These are phyloP conservation scores for Solanum hybrid DNA, from an alignment of 305 asterid species.

Conservation along the genomic window DNA sequence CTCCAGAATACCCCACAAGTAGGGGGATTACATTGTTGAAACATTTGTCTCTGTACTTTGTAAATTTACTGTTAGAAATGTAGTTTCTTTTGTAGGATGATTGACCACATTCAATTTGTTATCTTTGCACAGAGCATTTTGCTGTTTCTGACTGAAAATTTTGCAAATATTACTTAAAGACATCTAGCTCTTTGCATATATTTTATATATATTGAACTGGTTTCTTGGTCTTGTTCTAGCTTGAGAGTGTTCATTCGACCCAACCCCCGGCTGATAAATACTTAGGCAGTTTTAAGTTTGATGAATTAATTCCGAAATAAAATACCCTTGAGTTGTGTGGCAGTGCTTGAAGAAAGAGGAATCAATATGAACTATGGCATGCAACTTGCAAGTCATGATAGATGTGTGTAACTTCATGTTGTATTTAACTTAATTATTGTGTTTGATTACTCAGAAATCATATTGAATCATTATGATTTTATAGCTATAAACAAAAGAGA, in stretches of 20 bases:
- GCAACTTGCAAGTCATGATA: background rate
- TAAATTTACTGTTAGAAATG: background rate
- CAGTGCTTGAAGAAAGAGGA: background rate
- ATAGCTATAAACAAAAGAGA: background rate
- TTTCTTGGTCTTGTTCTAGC: background rate
- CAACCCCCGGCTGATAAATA: background rate
- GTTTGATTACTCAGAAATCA: background rate
- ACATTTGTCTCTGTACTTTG: background rate
- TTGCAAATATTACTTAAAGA: background rate
- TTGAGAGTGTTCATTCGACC: background rate
- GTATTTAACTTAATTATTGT: background rate
- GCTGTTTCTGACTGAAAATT: conserved; percentile 4
- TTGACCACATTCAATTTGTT: conserved; percentile 3
- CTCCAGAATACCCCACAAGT: background rate
- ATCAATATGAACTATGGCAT: background rate
- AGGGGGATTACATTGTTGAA: background rate
- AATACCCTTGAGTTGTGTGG: background rate
- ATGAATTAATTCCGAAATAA: background rate
- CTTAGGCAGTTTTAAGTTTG: background rate
- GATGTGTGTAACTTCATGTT: background rate
- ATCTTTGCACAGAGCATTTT: background rate
- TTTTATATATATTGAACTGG: background rate
- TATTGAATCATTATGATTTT: background rate
- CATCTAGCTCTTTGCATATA: background rate
- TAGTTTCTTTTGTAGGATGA: conserved; percentile 1